Percentiles rank a stretch among this genome's conserved stretches.
Conservation (phyloP, 169 alveolate genomes). For the Plasmodium reichenowi region DNA sequence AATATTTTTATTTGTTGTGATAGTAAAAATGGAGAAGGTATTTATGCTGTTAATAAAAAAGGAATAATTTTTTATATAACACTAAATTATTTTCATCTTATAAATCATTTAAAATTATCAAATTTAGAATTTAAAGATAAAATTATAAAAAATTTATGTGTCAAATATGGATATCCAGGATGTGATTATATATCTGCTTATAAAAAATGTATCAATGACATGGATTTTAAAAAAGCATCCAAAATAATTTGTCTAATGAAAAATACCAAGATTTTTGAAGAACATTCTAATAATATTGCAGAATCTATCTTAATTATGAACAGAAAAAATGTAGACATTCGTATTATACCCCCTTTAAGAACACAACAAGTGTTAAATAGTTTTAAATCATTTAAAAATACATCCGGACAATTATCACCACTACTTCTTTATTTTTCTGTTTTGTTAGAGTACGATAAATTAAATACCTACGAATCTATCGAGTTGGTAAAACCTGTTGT, state of each 20-base stretch:
- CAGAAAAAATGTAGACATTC: constrained; percentile 57
- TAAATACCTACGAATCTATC: constrained; percentile 96
- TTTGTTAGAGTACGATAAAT: constrained; percentile 94
- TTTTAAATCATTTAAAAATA: constrained; percentile 58
- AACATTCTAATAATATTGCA: constrained; percentile 49
- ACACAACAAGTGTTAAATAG: constrained; percentile 75
- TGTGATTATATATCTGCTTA: constrained; percentile 73
- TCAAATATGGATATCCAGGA: constrained; percentile 77
- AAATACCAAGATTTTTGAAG: constrained; percentile 59
- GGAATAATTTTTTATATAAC: constrained; percentile 73
- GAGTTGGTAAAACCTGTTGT: constrained; percentile 98
- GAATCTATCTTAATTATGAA: constrained; percentile 70
- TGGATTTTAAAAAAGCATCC: constrained; percentile 76
- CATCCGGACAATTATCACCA: constrained; percentile 87
- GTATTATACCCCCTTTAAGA: constrained; percentile 70
- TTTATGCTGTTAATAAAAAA: constrained; percentile 73
- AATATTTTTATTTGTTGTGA: constrained; percentile 74
- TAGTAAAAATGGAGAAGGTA: constrained; percentile 76
- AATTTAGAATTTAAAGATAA: constrained; percentile 52
- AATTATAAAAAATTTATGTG: constrained; percentile 55
- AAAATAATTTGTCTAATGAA: constrained; percentile 72
- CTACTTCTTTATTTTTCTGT: constrained; percentile 97
- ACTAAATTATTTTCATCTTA: constrained; percentile 26
- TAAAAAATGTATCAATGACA: constrained; percentile 73
- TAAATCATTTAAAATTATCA: constrained; percentile 58